A percentile compares a stretch with the other conserved stretches of the same genome.
Conservation (phyloP, 1,284 basidiomycete species). For the Farysia itapuensis region DNA sequence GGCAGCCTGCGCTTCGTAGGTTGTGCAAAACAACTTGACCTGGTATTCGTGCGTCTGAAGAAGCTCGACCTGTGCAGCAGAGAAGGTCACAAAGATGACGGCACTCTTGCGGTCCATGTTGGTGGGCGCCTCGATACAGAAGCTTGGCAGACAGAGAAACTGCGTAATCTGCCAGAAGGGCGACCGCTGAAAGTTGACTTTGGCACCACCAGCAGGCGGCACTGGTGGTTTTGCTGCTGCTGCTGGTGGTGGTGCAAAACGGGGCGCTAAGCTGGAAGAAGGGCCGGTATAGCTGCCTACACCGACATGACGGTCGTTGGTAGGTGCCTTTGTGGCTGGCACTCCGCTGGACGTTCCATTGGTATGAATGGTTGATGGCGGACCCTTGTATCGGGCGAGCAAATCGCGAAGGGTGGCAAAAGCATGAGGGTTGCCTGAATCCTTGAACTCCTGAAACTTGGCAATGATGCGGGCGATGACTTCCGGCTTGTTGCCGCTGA, state of each 20-base stretch:
- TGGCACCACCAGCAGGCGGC: conserved; percentile 10
- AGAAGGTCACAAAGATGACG: conserved; percentile 25
- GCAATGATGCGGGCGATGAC: conserved; percentile 30
- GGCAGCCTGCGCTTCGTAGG: conserved; percentile 40
- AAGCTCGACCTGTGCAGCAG: conserved; percentile 20
- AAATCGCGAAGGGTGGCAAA: conserved; percentile 28
- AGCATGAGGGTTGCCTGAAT: conserved; percentile 20
- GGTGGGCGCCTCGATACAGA: conserved; percentile 39
- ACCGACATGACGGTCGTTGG: too few species aligned
- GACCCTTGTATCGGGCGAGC: conserved; percentile 19
- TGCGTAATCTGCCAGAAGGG: conserved; percentile 50
- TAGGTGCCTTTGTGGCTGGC: too few species aligned
- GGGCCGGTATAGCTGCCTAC: too few species aligned
- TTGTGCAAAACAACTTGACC: conserved; percentile 48
- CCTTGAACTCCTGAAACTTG: conserved; percentile 13
- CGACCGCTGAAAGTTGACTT: conserved; percentile 43
- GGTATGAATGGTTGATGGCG: too few species aligned
- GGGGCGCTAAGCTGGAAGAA: too few species aligned
- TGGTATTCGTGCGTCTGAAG: conserved; percentile 27
- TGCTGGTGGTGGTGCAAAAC: too few species aligned
- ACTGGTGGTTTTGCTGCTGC: too few species aligned
- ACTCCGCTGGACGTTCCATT: too few species aligned
- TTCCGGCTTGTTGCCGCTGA: conserved; percentile 47
- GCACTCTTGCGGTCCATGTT: conserved; percentile 38
- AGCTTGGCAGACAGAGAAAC: conserved; percentile 37